A percentile compares a stretch with the other conserved stretches of the same genome.
These are phyloP conservation scores for Pseudogymnoascus sp. DNA, from an alignment of 2,329 filamentous ascomycete genomes.

Conservation along the genomic window DNA sequence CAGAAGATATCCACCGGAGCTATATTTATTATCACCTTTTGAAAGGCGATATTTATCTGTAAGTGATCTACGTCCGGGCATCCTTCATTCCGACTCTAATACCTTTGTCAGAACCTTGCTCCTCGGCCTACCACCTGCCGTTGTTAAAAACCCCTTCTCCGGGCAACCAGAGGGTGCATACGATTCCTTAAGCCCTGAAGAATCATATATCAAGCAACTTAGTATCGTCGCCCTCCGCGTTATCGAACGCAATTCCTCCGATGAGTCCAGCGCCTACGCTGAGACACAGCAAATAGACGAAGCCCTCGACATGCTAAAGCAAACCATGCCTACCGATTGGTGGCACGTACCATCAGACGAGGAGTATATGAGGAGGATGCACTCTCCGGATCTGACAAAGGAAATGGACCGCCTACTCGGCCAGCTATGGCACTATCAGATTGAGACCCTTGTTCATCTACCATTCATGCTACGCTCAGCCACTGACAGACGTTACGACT, in stretches of 20 bases:
- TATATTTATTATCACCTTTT: slow-evolving; percentile 1
- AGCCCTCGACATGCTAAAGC: slow-evolving; percentile 20
- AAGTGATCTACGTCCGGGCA: background rate
- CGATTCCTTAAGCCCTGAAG: background rate
- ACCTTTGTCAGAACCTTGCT: background rate
- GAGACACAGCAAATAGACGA: slow-evolving; percentile 28
- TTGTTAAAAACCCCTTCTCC: background rate
- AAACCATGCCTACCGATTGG: slow-evolving; percentile 23
- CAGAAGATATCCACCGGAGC: background rate
- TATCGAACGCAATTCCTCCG: slow-evolving; percentile 24
- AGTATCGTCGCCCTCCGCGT: slow-evolving; percentile 13
- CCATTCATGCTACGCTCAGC: slow-evolving; percentile 28
- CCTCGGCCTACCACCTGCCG: background rate
- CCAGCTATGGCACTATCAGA: slow-evolving; percentile 26
- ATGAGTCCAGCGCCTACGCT: slow-evolving; percentile 21
- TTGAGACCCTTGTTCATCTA: slow-evolving; percentile 23
- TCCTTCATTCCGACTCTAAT: background rate
- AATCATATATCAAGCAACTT: background rate
- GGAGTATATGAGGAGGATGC: background rate
- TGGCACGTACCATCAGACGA: slow-evolving; percentile 23
- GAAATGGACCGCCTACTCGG: slow-evolving; percentile 22
- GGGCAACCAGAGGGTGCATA: slow-evolving; percentile 6
- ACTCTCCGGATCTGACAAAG: slow-evolving; percentile 9
- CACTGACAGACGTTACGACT: slow-evolving; percentile 26
- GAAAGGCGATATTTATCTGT: slow-evolving; percentile 5